Evolutionary conservation across 768 basidiomycete species (phyloP), one percentile per base, ranked within the genome.

Genomic region (Amanita polypyramis): DNA sequence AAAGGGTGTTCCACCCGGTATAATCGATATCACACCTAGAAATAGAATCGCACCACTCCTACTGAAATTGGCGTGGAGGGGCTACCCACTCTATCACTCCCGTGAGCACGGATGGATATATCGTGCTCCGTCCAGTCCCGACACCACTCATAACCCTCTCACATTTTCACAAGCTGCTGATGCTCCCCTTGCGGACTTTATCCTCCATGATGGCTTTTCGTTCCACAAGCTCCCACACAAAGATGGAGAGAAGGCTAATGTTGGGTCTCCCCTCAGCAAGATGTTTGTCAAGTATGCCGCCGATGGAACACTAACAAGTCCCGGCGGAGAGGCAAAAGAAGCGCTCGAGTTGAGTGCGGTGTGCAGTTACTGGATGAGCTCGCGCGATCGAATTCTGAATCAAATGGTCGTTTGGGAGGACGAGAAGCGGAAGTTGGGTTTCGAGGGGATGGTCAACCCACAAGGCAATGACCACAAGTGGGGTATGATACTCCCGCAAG

Each of bases 311-410:
- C 65, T 97, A 52, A 81, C 80, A 47, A 92, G 90, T 56, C 86
- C 86, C 0, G 83, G 80, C 2, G 75, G 77, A 43, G 85, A 84
- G 53, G 91, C 94, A 2, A 76, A 75, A 55, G 84, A 85, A 50
- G 93, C 94, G 1, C 68, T 97, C 45, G 82, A 92, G 48, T 79
- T 98, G 76, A 96, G 91, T 56, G 85, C 89, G 0, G 82, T 91
- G 55, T 97, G 95, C 68, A 89, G 86, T 58, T 99, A 99, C 63
- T 99, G 95, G 96, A 91, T 96, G 61, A 89, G 87, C 55, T 85
- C 91, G 0, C 70, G 94, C 10, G 94, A 98, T 60, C 78, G 96
- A 19, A 86, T 98, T 55, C 60, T 83, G 60, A 88, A 91, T 55
- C 96, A 98, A 68, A 82, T 89, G 75, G 93, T 95, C 12, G 79